Percentiles rank a stretch among this genome's conserved stretches.
These are phyloP conservation scores for Saccharomycopsis oosterbeekiorum DNA, from an alignment of 805 yeast genomes.

Conservation along the genomic window DNA sequence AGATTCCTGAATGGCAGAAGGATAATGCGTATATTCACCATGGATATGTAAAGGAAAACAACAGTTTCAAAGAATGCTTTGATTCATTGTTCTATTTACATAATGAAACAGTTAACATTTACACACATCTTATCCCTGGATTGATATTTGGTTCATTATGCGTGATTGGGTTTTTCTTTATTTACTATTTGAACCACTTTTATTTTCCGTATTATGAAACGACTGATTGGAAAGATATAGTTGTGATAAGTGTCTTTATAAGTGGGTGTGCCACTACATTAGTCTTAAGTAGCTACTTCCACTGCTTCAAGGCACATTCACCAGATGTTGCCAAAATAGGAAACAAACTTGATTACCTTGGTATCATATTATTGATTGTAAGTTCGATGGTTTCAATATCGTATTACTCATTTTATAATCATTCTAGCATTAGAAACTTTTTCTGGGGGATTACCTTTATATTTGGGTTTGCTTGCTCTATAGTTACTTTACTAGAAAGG, in stretches of 20 bases:
- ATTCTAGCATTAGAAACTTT: slow-evolving; percentile 25
- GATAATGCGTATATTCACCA: slow-evolving; percentile 59
- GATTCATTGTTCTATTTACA: slow-evolving; percentile 45
- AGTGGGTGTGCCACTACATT: slow-evolving; percentile 51
- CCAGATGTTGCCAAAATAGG: slow-evolving; percentile 42
- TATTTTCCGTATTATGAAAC: slow-evolving; percentile 34
- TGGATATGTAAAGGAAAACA: slow-evolving; percentile 55
- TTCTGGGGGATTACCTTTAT: slow-evolving; percentile 38
- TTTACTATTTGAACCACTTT: not conserved
- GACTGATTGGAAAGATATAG: slow-evolving; percentile 36
- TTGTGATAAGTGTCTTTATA: slow-evolving; percentile 29
- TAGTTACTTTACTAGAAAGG: slow-evolving; percentile 51
- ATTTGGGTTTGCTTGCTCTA: slow-evolving; percentile 54
- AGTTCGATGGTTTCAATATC: slow-evolving; percentile 47
- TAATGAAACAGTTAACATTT: slow-evolving; percentile 66
- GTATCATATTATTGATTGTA: slow-evolving; percentile 59
- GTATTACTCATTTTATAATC: slow-evolving; percentile 41
- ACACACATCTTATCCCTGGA: slow-evolving; percentile 48
- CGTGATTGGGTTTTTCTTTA: slow-evolving; percentile 23
- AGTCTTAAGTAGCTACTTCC: slow-evolving; percentile 56
- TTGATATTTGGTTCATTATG: slow-evolving; percentile 24
- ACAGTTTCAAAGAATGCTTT: slow-evolving; percentile 36
- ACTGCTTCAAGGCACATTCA: slow-evolving; percentile 60
- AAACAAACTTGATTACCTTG: slow-evolving; percentile 66
- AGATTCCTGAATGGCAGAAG: slow-evolving; percentile 62